These are phyloP conservation scores for Thielaviopsis cerberus DNA, from an alignment of 2,329 filamentous ascomycete species.

Conservation along the genomic window DNA sequence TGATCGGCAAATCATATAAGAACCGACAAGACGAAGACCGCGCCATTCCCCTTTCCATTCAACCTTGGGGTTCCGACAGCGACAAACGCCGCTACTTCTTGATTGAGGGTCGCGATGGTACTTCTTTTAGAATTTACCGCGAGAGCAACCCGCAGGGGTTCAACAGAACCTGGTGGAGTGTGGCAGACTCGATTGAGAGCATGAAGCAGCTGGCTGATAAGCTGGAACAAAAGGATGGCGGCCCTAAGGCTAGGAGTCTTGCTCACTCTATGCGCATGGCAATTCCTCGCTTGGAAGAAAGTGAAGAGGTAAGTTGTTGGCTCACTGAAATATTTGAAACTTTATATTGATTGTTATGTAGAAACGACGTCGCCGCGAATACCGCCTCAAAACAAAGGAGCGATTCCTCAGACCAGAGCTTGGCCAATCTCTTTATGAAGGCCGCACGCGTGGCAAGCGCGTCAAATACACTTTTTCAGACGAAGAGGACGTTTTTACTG, in stretches of 20 bases:
- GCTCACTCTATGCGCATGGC: conserved; percentile 61
- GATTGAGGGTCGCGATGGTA: conserved; percentile 85
- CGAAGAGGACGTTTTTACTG: conserved; percentile 51
- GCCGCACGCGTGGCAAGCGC: conserved; percentile 84
- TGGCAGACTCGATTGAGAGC: conserved; percentile 81
- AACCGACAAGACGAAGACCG: conserved; percentile 58
- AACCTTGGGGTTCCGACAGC: conserved; percentile 77
- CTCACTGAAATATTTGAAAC: neutral
- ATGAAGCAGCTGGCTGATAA: conserved; percentile 57
- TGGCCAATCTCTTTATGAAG: conserved; percentile 86
- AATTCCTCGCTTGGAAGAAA: conserved; percentile 77
- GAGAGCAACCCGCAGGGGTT: conserved; percentile 71
- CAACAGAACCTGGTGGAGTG: conserved; percentile 73
- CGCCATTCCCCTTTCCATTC: conserved; percentile 77
- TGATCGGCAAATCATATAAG: conserved; percentile 80
- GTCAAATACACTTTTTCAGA: conserved; percentile 94
- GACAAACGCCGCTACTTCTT: conserved; percentile 87
- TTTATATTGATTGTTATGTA: conserved; percentile 21
- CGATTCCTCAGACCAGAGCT: conserved; percentile 74
- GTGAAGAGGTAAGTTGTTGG: conserved; percentile 52
- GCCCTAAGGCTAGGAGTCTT: conserved; percentile 61
- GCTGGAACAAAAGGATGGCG: conserved; percentile 57
- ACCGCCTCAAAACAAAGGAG: conserved; percentile 68
- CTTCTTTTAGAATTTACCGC: conserved; percentile 79
- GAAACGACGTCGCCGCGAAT: conserved; percentile 88